Conservation (phyloP, 352 stramenopile genomes). For the Phytopythium kandeliae region DNA sequence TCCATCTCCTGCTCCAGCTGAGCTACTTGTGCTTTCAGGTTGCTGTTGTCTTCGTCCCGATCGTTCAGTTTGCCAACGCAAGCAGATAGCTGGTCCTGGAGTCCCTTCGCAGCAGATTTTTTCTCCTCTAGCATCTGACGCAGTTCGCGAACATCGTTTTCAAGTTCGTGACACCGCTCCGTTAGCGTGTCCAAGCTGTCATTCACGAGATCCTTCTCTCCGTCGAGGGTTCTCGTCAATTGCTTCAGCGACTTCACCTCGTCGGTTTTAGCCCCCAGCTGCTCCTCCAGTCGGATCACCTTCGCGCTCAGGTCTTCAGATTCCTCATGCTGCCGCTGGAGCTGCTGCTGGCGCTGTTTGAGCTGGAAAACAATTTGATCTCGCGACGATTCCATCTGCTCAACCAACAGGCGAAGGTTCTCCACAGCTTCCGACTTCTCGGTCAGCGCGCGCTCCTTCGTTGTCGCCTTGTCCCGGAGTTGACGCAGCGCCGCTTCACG, state of each 20-base stretch:
- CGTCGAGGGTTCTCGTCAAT: constrained; percentile 55
- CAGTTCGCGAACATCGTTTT: constrained; percentile 42
- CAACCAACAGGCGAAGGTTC: constrained; percentile 68
- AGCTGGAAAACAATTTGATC: constrained; percentile 75
- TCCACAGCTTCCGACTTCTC: constrained; percentile 61
- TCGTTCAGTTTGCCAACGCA: constrained; percentile 57
- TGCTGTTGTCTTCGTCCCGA: constrained; percentile 35
- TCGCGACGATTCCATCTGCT: constrained; percentile 80
- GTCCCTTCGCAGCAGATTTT: constrained; percentile 21
- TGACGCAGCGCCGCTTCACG: constrained; percentile 53
- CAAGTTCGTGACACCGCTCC: constrained; percentile 59
- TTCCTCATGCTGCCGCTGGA: constrained; percentile 48
- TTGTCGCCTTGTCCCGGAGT: constrained; percentile 47
- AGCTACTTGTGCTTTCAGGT: constrained; percentile 30
- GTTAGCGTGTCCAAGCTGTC: constrained; percentile 69
- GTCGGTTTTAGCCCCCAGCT: constrained; percentile 29
- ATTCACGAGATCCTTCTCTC: constrained; percentile 65
- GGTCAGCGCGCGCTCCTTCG: constrained; percentile 48
- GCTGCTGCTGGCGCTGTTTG: constrained; percentile 67
- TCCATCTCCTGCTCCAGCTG: constrained; percentile 54
- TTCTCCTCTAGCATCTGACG: constrained; percentile 27
- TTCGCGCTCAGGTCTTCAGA: constrained; percentile 49
- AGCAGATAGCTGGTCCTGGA: constrained; percentile 53
- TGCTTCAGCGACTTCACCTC: constrained; percentile 66
- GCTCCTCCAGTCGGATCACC: constrained; percentile 33